These are phyloP conservation scores for Obba rivulosa DNA, from an alignment of 768 basidiomycete species.

Conservation along the genomic window DNA sequence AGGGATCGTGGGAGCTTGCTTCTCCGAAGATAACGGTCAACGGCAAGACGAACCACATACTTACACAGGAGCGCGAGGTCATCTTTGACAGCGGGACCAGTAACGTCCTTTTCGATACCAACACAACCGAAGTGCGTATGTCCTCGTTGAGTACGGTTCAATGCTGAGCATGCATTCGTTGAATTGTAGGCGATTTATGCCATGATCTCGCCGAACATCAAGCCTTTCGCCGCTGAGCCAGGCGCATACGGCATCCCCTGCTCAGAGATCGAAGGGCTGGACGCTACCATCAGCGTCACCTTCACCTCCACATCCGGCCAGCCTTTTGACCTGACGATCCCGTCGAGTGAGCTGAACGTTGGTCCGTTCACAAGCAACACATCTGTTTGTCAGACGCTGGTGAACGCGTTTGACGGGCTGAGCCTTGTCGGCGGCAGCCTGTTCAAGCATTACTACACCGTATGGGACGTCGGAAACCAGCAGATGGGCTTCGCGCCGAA, in stretches of 20 bases:
- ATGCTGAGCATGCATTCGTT: background rate
- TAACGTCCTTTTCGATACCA: conserved; percentile 46
- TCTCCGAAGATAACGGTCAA: conserved; percentile 48
- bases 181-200: conserved; percentile 44
- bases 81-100: conserved; percentile 58
- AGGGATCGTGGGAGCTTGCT: conserved; percentile 37
- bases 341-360: conserved; percentile 51
- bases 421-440: conserved; percentile 48
- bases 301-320: conserved; percentile 47
- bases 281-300: conserved; percentile 46
- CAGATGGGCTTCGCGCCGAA: conserved; percentile 50
- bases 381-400: conserved; percentile 48
- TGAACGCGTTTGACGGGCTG: conserved; percentile 52
- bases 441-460: conserved; percentile 56
- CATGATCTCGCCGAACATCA: conserved; percentile 52
- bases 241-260: conserved; percentile 52
- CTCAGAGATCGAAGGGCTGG: conserved; percentile 37
- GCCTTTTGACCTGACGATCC: conserved; percentile 53
- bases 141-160: background rate
- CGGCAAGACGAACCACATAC: conserved; percentile 39
- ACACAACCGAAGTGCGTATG: conserved; percentile 38
- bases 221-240: conserved; percentile 43
- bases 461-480: conserved; percentile 48
- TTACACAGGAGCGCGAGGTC: conserved; percentile 37
- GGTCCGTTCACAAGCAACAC: conserved; percentile 50